Conservation (phyloP, 2,329 filamentous ascomycete genomes). For the Paecilomyces sp. region DNA sequence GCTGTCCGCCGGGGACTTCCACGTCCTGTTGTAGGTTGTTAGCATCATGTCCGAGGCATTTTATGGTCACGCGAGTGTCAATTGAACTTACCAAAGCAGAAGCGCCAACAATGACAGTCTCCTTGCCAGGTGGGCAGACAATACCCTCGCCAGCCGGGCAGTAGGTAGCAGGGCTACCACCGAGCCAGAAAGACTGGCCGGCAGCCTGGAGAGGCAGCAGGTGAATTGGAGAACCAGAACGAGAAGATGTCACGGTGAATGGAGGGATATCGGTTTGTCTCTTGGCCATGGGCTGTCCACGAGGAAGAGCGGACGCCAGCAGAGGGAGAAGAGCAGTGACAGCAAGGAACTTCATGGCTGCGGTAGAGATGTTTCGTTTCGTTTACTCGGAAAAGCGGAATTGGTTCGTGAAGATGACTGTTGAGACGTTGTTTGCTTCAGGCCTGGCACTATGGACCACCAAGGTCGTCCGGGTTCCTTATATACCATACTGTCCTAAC, state of each 20-base stretch:
- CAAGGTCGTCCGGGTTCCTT: neutral
- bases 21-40: conserved; percentile 29
- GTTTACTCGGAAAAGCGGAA: neutral
- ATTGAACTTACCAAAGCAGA: conserved; percentile 22
- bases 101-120: conserved; percentile 39
- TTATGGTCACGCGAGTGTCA: conserved; percentile 13
- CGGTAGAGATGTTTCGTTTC: neutral
- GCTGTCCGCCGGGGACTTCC: conserved; percentile 56
- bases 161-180: conserved; percentile 40
- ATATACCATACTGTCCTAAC: neutral
- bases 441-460: neutral
- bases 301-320: neutral
- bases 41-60: conserved; percentile 1
- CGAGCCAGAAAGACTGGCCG: conserved; percentile 45
- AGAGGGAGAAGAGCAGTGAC: neutral
- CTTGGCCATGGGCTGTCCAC: neutral
- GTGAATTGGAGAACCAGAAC: conserved; percentile 32
- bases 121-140: conserved; percentile 41
- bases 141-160: conserved; percentile 35
- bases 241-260: neutral
- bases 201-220: conserved; percentile 39
- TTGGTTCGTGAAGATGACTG: neutral
- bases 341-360: neutral
- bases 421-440: neutral
- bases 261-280: neutral